phyloP scores from a whole-genome alignment of 352 stramenopile genomes.

The Globisporangium lucens region DNA sequence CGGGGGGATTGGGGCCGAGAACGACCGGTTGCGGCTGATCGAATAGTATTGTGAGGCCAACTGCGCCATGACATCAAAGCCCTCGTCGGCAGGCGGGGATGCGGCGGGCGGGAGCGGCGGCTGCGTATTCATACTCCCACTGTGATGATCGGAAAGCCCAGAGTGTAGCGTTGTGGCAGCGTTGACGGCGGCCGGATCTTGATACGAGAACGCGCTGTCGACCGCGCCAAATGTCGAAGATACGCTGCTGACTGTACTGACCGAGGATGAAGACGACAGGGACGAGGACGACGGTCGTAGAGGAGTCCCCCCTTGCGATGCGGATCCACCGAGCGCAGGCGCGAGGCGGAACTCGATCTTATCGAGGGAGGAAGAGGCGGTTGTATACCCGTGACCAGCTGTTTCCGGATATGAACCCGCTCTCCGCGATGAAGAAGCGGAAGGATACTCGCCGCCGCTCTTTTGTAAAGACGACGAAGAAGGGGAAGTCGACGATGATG shows the following conservation, averaged over 20 bases:
- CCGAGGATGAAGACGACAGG: slow-evolving; percentile 19
- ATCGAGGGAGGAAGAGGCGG: slow-evolving; percentile 21
- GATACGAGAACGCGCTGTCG: slow-evolving; percentile 21
- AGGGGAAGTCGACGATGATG: slow-evolving; percentile 8
- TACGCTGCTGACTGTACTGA: slow-evolving; percentile 6
- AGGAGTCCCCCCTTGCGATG: slow-evolving; percentile 6
- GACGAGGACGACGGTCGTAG: slow-evolving; percentile 16
- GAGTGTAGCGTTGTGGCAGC: slow-evolving; percentile 10
- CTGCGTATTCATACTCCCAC: slow-evolving; percentile 10
- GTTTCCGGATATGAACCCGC: slow-evolving; percentile 21
- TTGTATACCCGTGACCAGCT: slow-evolving; percentile 16
- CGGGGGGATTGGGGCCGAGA: slow-evolving; percentile 65
- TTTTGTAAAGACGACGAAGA: slow-evolving; percentile 9
- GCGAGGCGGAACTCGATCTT: slow-evolving; percentile 29
- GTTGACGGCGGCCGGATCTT: neutral
- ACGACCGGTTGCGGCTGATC: slow-evolving; percentile 64
- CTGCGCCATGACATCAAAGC: slow-evolving; percentile 83
- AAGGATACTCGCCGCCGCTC: slow-evolving; percentile 7
- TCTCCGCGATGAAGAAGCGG: slow-evolving; percentile 7
- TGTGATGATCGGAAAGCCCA: neutral
- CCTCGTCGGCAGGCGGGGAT: slow-evolving; percentile 15
- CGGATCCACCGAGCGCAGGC: neutral
- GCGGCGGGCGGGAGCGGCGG: neutral
- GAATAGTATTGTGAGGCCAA: slow-evolving; percentile 80
- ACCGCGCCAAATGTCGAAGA: slow-evolving; percentile 15